Base-by-base conservation (phyloP, 2,329 filamentous ascomycete genomes). In the Sarocladium strictum region DNA sequence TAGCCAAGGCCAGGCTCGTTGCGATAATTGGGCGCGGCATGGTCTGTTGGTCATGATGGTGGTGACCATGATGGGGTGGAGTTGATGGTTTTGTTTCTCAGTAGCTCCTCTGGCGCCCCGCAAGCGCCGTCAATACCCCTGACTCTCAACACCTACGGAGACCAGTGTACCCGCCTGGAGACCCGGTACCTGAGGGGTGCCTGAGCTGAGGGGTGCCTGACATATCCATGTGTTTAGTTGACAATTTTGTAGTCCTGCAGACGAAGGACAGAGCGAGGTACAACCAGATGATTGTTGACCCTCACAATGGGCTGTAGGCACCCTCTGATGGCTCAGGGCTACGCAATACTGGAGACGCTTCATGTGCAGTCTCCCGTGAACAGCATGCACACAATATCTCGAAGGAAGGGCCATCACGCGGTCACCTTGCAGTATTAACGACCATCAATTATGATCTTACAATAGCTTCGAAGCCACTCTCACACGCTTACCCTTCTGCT, bases 381-480 rank as follows among this genome's bases (percentile, higher is more conserved):
- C n/a, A n/a, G n/a, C n/a, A n/a, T n/a, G n/a, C n/a, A n/a, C n/a
- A n/a, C n/a, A n/a, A n/a, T n/a, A n/a, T 12, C 29, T 12, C 12
- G 29, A 32, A 32, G 29, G 12, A 38, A 17, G 35, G 5, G 35
- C 35, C 35, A 38, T 17, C 35, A 15, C n/a, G 9, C 9, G n/a
- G 11, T 38, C n/a, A 7, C 15, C 35, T 38, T 38, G 35, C n/a
- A 43, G 40, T 7, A 21, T 21, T 43, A 23, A 19, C 40, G 35
- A 43, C 40, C 21, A 43, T 43, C 40, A 43, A 23, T 23, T 23
- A 6, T 43, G 40, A 43, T 4, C 10, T 43, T 15, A 15, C 40
- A 43, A 43, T 43, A 43, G 40, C 40, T 43, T 43, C 21, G 40
- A 21, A 43, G 40, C 40, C 40, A 43, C 40, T 7, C 21, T 43